Evolutionary conservation across 2,329 filamentous ascomycete species (phyloP), one percentile per base, ranked within the genome.

Genomic region (Bipolaris cookei): DNA sequence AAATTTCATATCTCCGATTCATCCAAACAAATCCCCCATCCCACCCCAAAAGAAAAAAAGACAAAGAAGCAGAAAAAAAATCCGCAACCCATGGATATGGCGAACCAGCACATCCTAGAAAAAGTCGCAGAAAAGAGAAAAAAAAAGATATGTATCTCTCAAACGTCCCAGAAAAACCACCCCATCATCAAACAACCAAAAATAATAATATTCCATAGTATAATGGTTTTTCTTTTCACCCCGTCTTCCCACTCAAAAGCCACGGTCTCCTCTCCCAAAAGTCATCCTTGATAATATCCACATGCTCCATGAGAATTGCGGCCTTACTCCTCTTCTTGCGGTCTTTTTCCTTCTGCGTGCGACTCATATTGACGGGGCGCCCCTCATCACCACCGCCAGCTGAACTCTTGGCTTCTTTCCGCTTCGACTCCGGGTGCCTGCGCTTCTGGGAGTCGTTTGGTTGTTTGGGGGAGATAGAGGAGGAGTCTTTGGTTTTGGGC

Each of bases 281-380:
- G 3, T 91, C 90, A 76, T 98, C 91, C 68, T 90, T 92, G 77
- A 99, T 98, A 68, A 99, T 90, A 78, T 99, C 95, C 58, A 95
- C 79, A 80, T 98, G 92, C 71, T 93, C 88, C 35, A 96, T 83
- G 34, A 91, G 85, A 43, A 99, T 88, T 49, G 84, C 84, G 0
- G 92, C 93, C 76, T 97, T 97, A 57, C 85, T 83, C 51, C 90
- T 85, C 61, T 87, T 84, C 80, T 97, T 98, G 72, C 83, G 88
- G 62, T 96, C 88, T 67, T 90, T 96, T 56, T 97, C 91, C 18
- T 83, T 79, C 70, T 96, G 91, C n/a, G 89, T 90, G 71, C 89
- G 94, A 41, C 90, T 92, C 62, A 88, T 81, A 41, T 83, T 79
- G 20, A 79, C 50, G 5, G 67, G 63, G 2, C 58, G 56, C 2